These are phyloP conservation scores for Cercospora brassicicola DNA, from an alignment of 2,329 filamentous ascomycete species.

Conservation along the genomic window DNA sequence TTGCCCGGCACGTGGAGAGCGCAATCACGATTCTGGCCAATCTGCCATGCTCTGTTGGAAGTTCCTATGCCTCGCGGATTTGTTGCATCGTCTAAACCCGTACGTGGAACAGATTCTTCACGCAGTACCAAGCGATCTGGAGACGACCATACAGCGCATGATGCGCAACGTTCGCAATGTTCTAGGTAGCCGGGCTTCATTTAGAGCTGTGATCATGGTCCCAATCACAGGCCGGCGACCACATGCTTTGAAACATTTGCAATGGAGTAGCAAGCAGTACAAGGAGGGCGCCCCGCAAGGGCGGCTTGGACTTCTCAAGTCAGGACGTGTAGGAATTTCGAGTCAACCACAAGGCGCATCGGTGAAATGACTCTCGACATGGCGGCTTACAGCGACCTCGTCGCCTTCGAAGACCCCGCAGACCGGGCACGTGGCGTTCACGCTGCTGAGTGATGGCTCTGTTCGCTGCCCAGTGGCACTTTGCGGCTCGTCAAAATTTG, in stretches of 20 bases:
- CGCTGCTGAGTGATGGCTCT: slow-evolving; percentile 30
- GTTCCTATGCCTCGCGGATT: neutral
- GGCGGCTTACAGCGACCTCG: slow-evolving; percentile 65
- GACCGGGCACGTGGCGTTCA: slow-evolving; percentile 58
- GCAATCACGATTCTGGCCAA: neutral
- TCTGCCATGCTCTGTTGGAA: neutral
- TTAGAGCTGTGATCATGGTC: neutral
- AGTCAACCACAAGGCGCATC: slow-evolving; percentile 4
- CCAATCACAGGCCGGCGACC: neutral
- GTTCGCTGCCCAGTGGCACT: neutral
- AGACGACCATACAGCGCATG: neutral
- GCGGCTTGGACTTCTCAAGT: neutral
- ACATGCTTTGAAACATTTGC: neutral
- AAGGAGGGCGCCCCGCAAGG: neutral
- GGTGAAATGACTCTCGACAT: slow-evolving; percentile 61
- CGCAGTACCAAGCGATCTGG: neutral
- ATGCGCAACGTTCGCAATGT: neutral
- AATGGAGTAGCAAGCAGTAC: neutral
- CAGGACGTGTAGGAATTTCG: neutral
- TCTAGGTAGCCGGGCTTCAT: neutral
- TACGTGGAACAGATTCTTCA: neutral
- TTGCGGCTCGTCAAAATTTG: slow-evolving; percentile 2
- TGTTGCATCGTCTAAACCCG: neutral
- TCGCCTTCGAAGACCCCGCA: slow-evolving; percentile 68
- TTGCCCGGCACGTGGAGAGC: neutral